These are phyloP conservation scores for Fragaria vesca DNA, from an alignment of 306 rosid genomes.

Conservation along the genomic window DNA sequence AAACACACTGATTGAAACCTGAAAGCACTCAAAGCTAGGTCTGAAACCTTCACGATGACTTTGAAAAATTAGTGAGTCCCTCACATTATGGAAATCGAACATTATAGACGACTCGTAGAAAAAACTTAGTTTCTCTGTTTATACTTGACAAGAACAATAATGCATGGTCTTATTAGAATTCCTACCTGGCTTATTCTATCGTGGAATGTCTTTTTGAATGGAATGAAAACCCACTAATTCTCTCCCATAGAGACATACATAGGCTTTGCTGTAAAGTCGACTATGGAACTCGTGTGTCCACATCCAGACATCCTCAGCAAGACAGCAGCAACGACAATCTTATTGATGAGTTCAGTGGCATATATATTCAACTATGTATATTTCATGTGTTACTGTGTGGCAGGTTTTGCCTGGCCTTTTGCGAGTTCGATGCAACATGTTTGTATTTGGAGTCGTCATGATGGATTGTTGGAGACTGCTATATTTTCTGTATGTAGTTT, in stretches of 20 bases:
- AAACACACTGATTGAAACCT: neutral
- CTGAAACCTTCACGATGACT: neutral
- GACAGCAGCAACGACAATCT: neutral
- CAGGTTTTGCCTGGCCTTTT: conserved; percentile 6
- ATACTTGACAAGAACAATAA: neutral
- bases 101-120: neutral
- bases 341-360: neutral
- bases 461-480: neutral
- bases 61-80: neutral
- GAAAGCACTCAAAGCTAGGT: neutral
- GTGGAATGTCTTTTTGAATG: conserved; percentile 2
- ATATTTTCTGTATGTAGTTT: neutral
- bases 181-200: neutral
- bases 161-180: neutral
- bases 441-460: neutral
- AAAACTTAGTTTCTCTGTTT: neutral
- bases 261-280: conserved; percentile 5
- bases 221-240: conserved; percentile 5
- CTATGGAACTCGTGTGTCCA: neutral
- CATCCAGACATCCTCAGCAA: neutral
- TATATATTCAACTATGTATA: neutral
- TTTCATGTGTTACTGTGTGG: neutral
- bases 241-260: neutral
- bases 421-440: neutral
- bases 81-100: neutral